phyloP scores from a whole-genome alignment of 768 basidiomycete genomes.

The Pisolithus tinctorius region DNA sequence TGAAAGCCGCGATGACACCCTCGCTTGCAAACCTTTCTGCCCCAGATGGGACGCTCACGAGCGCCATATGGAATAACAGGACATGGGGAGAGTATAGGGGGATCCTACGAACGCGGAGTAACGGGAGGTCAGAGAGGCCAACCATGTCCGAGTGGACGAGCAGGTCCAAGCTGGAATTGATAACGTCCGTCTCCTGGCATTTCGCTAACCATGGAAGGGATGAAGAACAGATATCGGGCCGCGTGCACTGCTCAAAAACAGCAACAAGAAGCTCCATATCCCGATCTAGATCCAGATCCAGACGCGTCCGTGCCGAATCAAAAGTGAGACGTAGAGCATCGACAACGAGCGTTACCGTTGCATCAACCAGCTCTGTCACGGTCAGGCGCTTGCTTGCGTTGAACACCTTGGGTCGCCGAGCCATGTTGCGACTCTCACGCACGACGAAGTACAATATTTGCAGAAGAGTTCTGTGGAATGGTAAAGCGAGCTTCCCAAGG shows the following conservation, averaged over 20 bases:
- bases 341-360: constrained; percentile 57
- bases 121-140: constrained; percentile 59
- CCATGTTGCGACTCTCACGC: constrained; percentile 51
- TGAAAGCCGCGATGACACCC: constrained; percentile 75
- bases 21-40: constrained; percentile 84
- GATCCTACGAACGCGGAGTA: constrained; percentile 55
- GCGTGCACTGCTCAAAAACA: constrained; percentile 77
- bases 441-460: constrained; percentile 77
- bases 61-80: constrained; percentile 79
- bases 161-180: constrained; percentile 68
- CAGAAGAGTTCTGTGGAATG: constrained; percentile 76
- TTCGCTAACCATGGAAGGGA: constrained; percentile 72
- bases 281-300: constrained; percentile 61
- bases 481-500: constrained; percentile 51
- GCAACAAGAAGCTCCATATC: constrained; percentile 79
- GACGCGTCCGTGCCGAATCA: constrained; percentile 48
- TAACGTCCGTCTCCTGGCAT: constrained; percentile 76
- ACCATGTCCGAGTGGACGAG: constrained; percentile 62
- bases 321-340: constrained; percentile 63
- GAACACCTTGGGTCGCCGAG: constrained; percentile 41
- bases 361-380: constrained; percentile 55
- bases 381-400: constrained; percentile 57
- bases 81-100: constrained; percentile 73
- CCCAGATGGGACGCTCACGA: constrained; percentile 67
- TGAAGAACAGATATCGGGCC: constrained; percentile 59